phyloP scores from a whole-genome alignment of 768 basidiomycete genomes.

The Naematelia aurantialba region DNA sequence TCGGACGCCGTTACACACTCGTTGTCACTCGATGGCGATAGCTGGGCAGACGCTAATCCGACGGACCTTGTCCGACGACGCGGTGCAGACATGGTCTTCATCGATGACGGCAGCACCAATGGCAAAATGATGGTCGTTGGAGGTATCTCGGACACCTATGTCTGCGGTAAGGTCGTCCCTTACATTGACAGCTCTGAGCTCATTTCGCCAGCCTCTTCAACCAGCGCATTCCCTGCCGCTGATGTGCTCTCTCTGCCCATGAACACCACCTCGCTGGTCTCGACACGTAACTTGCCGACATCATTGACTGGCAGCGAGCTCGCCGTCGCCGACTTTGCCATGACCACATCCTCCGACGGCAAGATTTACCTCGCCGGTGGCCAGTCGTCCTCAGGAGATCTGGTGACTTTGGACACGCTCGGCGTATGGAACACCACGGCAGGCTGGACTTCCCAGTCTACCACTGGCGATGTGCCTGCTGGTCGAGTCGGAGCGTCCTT shows the following conservation, averaged over 20 bases:
- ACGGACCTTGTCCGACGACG: conserved; percentile 30
- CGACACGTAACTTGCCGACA: conserved; percentile 26
- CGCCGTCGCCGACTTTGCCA: conserved; percentile 44
- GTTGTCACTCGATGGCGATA: conserved; percentile 20
- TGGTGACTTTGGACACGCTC: conserved; percentile 37
- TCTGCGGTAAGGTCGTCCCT: conserved; percentile 37
- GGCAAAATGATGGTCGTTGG: conserved; percentile 43
- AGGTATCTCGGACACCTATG: conserved; percentile 44
- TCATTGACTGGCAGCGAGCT: conserved; percentile 32
- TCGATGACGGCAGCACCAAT: conserved; percentile 21
- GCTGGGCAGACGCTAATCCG: conserved; percentile 33
- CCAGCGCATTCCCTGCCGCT: conserved; percentile 41
- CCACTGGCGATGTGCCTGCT: conserved; percentile 40
- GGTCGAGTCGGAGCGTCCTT: conserved; percentile 44
- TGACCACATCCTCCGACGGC: conserved; percentile 28
- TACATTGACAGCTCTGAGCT: not conserved
- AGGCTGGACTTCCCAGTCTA: conserved; percentile 40
- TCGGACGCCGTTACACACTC: conserved; percentile 37
- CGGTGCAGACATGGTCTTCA: conserved; percentile 35
- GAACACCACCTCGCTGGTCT: conserved; percentile 22
- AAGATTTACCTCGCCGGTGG: conserved; percentile 43
- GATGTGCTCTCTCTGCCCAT: conserved; percentile 42
- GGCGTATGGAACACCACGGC: conserved; percentile 29
- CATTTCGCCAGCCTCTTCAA: conserved; percentile 28
- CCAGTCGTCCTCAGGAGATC: conserved; percentile 33